Percentiles rank a stretch among this genome's conserved stretches.
Evolutionary conservation across 805 yeast species (phyloP).

Genomic region (Candida yuanshanica): DNA sequence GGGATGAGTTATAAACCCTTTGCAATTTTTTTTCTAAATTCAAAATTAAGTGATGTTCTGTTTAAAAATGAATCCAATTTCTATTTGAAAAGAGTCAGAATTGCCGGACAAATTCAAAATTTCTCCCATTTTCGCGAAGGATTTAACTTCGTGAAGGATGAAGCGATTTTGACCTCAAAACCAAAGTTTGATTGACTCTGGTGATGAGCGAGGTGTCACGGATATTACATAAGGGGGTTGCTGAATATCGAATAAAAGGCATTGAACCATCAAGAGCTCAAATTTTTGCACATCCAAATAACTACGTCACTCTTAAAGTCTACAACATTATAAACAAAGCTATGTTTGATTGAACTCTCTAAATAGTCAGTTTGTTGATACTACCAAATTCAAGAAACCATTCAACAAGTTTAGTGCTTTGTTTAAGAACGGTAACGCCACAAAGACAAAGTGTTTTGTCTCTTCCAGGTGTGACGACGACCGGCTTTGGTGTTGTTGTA

Average conservation of each 20-base stretch:
- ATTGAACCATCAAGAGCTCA: too few species aligned
- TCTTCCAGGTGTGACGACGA: slow-evolving; percentile 99
- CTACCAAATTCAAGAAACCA: slow-evolving; percentile 1
- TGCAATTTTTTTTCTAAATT: not conserved
- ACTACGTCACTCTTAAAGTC: not conserved
- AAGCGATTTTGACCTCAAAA: too few species aligned
- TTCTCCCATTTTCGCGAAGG: not conserved
- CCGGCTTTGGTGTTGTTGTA: slow-evolving; percentile 98
- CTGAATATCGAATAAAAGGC: too few species aligned
- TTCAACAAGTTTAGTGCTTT: not conserved
- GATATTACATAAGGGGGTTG: too few species aligned
- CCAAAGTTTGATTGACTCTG: too few species aligned
- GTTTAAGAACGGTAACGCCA: slow-evolving; percentile 91
- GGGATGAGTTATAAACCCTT: not conserved
- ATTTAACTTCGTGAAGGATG: too few species aligned
- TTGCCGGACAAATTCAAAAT: not conserved
- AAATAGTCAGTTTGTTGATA: not conserved
- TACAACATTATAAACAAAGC: not conserved
- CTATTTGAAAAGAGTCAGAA: slow-evolving; percentile 9
- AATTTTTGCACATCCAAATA: too few species aligned
- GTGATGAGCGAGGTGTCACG: too few species aligned
- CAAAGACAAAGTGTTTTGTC: slow-evolving; percentile 94
- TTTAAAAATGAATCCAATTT: slow-evolving; percentile 9
- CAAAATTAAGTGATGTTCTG: not conserved
- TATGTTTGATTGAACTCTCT: not conserved